A percentile compares a stretch with the other conserved stretches of the same genome.
Evolutionary conservation across 768 basidiomycete species (phyloP).

Genomic region (Omphalotus guepiniiformis): DNA sequence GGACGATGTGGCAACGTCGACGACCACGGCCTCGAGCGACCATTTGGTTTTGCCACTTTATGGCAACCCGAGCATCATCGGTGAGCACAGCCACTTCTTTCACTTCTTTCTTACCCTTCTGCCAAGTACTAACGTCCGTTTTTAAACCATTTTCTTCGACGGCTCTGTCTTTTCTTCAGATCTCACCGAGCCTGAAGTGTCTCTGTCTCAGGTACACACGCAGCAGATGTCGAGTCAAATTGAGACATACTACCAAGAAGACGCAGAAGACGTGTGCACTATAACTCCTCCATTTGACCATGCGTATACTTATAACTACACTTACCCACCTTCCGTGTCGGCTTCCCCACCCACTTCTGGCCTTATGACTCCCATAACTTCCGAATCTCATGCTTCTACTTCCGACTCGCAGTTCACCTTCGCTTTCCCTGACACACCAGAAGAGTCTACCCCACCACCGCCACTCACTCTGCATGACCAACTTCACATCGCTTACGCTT

Average conservation of each 20-base stretch:
- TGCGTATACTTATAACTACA: too few relatives aligned
- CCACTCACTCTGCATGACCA: slow-evolving; percentile 54
- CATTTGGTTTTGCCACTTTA: not conserved
- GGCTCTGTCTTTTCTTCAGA: too few relatives aligned
- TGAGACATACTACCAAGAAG: too few relatives aligned
- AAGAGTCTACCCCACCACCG: slow-evolving; percentile 11
- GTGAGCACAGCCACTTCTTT: slow-evolving; percentile 8
- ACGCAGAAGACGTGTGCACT: not conserved
- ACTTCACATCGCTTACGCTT: slow-evolving; percentile 62
- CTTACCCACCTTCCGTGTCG: not conserved
- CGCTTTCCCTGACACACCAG: not conserved
- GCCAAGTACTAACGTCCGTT: not conserved
- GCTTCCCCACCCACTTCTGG: not conserved
- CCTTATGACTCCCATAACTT: not conserved
- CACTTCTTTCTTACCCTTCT: not conserved
- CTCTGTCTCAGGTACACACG: not conserved
- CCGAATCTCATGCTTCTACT: not conserved
- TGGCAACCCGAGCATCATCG: slow-evolving; percentile 4
- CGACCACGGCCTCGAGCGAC: not conserved
- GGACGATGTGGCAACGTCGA: not conserved
- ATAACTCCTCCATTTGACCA: not conserved
- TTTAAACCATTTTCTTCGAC: too few relatives aligned
- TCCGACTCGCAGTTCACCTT: too few relatives aligned
- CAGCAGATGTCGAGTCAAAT: too few relatives aligned
- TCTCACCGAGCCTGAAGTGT: not conserved